phyloP scores from a whole-genome alignment of 257 asterid genomes.

The Solanum rostratum region DNA sequence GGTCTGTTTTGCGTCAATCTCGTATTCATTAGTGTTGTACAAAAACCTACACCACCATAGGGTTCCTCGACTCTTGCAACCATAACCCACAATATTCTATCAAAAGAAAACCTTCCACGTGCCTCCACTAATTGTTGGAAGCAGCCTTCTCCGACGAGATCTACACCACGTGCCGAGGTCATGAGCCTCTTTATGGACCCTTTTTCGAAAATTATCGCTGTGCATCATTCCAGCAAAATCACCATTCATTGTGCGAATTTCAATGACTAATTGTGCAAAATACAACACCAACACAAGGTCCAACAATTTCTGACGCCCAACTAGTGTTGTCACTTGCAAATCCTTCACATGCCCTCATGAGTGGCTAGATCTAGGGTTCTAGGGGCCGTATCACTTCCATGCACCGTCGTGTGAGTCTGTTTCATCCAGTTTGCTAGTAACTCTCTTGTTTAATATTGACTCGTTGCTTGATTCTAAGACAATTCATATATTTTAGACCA shows the following conservation, averaged over 20 bases:
- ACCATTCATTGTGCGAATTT: neutral
- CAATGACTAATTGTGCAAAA: neutral
- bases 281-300: neutral
- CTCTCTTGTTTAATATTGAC: neutral
- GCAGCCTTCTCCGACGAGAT: neutral
- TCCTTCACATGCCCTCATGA: neutral
- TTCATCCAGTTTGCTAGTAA: no score
- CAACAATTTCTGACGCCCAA: neutral
- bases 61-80: neutral
- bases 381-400: no score
- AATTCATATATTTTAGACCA: no score
- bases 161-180: neutral
- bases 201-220: no score
- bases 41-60: neutral
- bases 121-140: neutral
- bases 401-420: neutral
- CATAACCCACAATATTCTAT: no score
- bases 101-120: neutral
- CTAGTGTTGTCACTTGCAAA: neutral
- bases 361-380: neutral
- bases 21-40: neutral
- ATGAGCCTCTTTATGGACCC: neutral
- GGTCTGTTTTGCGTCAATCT: neutral
- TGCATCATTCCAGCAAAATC: neutral
- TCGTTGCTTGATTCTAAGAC: neutral